These are phyloP conservation scores for Dictyostelium discoideum DNA, from an alignment of 78 protist species.

Conservation along the genomic window DNA sequence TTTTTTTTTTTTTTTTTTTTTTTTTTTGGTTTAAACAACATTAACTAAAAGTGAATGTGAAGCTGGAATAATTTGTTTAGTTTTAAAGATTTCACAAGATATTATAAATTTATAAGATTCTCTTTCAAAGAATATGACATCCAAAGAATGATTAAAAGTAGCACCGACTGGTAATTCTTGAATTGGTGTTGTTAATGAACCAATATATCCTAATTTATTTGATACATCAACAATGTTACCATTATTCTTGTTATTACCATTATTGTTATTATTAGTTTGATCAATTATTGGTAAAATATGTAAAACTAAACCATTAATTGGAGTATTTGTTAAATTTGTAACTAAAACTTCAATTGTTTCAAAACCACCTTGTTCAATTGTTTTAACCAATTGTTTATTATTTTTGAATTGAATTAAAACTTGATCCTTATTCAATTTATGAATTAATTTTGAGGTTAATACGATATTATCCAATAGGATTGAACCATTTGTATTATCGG, in stretches of 20 bases:
- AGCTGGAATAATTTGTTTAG: conserved; percentile 55
- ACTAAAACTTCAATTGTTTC: conserved; percentile 25
- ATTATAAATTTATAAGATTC: conserved; percentile 41
- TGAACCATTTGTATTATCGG: conserved; percentile 44
- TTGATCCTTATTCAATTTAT: conserved; percentile 54
- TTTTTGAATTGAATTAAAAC: conserved; percentile 42
- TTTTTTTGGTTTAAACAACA: conserved; percentile 3
- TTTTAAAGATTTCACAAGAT: conserved; percentile 65
- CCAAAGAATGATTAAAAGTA: conserved; percentile 33
- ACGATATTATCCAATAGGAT: conserved; percentile 27
- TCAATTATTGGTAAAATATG: conserved; percentile 61
- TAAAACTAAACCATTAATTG: conserved; percentile 42
- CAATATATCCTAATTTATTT: conserved; percentile 54
- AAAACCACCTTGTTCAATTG: conserved; percentile 26
- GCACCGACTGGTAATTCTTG: conserved; percentile 26
- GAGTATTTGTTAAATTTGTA: conserved; percentile 12
- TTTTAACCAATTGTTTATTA: conserved; percentile 9
- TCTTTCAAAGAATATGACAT: conserved; percentile 66
- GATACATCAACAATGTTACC: neutral
- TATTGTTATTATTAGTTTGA: neutral
- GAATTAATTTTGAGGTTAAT: conserved; percentile 40
- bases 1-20: neutral
- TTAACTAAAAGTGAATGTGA: conserved; percentile 14
- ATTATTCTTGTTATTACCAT: neutral
- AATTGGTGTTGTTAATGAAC: conserved; percentile 73